These are phyloP conservation scores for Phytophthora palmivora DNA, from an alignment of 352 stramenopile genomes.

Conservation along the genomic window DNA sequence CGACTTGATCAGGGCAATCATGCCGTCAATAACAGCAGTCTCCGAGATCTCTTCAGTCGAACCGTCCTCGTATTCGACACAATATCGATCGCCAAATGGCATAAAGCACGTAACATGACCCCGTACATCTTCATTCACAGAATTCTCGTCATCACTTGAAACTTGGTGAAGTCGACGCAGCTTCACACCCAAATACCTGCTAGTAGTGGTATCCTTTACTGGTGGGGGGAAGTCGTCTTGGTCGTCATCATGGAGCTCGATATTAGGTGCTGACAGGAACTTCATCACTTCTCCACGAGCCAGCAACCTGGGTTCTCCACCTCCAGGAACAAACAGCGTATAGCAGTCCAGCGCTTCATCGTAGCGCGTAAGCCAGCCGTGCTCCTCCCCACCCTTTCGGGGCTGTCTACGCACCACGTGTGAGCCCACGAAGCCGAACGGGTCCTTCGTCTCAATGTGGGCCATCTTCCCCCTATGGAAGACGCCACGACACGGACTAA, in stretches of 20 bases:
- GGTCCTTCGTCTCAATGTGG: constrained; percentile 59
- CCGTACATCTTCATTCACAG: constrained; percentile 24
- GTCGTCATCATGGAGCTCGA: constrained; percentile 56
- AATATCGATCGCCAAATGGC: constrained; percentile 67
- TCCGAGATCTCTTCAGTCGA: constrained; percentile 57
- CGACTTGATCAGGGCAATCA: constrained; percentile 56
- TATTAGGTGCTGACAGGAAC: constrained; percentile 59
- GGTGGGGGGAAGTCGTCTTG: constrained; percentile 59
- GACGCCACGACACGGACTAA: constrained; percentile 2
- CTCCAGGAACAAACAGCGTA: constrained; percentile 65
- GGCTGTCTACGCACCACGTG: constrained; percentile 53
- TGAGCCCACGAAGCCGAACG: constrained; percentile 69
- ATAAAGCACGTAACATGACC: constrained; percentile 63
- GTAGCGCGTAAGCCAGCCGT: constrained; percentile 80
- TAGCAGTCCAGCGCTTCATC: constrained; percentile 68
- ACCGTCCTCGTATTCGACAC: constrained; percentile 61
- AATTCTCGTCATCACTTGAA: constrained; percentile 5
- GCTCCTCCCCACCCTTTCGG: constrained; percentile 35
- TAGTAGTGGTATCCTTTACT: constrained; percentile 52
- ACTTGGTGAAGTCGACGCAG: constrained; percentile 29
- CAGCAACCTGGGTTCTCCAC: constrained; percentile 38
- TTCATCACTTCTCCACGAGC: constrained; percentile 69
- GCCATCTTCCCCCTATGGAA: constrained; percentile 31
- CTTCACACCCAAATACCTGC: constrained; percentile 59
- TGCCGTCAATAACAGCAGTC: constrained; percentile 62